phyloP scores from a whole-genome alignment of 139 green algal species.

The Astrephomene gubernaculifera region DNA sequence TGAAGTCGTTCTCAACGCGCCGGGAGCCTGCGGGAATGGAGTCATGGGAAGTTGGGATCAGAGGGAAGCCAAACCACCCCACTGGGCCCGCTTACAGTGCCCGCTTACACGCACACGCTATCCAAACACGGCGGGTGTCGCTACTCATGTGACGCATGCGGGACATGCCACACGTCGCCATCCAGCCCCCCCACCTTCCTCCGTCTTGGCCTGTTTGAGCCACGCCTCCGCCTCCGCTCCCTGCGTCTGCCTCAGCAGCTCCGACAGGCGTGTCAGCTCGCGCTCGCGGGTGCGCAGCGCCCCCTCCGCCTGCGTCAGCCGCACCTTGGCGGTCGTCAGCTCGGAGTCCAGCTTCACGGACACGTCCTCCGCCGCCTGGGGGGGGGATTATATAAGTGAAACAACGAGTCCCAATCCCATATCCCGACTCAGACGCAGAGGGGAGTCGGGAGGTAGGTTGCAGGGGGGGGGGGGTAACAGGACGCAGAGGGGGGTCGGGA shows the following conservation, averaged over 20 bases:
- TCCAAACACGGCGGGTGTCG: too few species aligned
- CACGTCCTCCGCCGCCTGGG: conserved; percentile 52
- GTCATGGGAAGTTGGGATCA: not conserved
- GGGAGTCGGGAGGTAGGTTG: too few species aligned
- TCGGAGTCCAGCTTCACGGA: conserved; percentile 52
- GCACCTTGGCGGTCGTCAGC: conserved; percentile 33
- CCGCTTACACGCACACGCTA: too few species aligned
- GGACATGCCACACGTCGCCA: too few species aligned
- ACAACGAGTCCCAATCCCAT: too few species aligned
- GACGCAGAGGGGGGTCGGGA: too few species aligned
- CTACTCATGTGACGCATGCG: too few species aligned
- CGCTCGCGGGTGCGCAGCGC: conserved; percentile 33
- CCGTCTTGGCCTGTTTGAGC: conserved; percentile 35
- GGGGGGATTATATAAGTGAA: too few species aligned
- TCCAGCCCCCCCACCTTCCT: conserved; percentile 39
- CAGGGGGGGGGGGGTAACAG: too few species aligned
- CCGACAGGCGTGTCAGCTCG: conserved; percentile 41
- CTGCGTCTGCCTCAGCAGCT: conserved; percentile 39
- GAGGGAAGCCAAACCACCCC: not conserved
- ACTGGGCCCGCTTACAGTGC: too few species aligned
- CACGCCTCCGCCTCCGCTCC: conserved; percentile 42
- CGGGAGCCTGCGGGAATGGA: not conserved
- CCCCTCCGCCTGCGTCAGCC: conserved; percentile 42
- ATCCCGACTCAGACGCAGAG: too few species aligned
- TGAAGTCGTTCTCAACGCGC: conserved; percentile 47